Conservation (phyloP, 805 yeast species). For the Nakazawaea peltata region DNA sequence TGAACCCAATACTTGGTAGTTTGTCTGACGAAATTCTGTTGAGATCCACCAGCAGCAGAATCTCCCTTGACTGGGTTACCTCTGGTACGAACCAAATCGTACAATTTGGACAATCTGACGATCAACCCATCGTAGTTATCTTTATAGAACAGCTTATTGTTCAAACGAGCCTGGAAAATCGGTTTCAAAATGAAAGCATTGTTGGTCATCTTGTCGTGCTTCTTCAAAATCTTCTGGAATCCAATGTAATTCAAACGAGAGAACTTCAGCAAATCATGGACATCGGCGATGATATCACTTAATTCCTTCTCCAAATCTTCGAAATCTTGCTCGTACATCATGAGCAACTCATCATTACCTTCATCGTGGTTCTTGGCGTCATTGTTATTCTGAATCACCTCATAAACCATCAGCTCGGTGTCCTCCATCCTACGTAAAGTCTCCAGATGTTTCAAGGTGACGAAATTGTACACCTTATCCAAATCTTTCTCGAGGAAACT, state of each 20-base stretch:
- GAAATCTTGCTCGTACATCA: conserved; percentile 52
- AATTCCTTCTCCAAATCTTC: conserved; percentile 69
- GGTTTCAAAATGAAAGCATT: conserved; percentile 70
- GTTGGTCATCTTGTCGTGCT: conserved; percentile 85
- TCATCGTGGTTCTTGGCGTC: conserved; percentile 25
- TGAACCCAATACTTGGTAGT: conserved; percentile 99
- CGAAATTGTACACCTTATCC: conserved; percentile 89
- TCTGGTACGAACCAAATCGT: conserved; percentile 89
- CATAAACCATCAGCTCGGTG: conserved; percentile 62
- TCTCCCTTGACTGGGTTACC: conserved; percentile 73
- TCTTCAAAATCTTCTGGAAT: conserved; percentile 91
- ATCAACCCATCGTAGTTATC: conserved; percentile 88
- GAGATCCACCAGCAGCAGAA: conserved; percentile 95
- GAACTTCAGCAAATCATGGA: conserved; percentile 92
- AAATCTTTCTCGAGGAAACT: conserved; percentile 70
- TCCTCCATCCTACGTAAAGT: conserved; percentile 79
- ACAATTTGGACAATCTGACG: conserved; percentile 80
- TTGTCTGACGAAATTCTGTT: conserved; percentile 97
- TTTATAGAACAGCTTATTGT: conserved; percentile 91
- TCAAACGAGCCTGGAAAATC: conserved; percentile 85
- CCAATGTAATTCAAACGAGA: conserved; percentile 93
- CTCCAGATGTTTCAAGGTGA: conserved; percentile 81
- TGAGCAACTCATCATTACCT: conserved; percentile 19
- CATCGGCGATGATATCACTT: conserved; percentile 75
- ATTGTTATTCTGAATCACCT: conserved; percentile 37